Evolutionary conservation across 2,329 filamentous ascomycete genomes (phyloP), one percentile per base, ranked within the genome.

Genomic region (Penicillium sp.): DNA sequence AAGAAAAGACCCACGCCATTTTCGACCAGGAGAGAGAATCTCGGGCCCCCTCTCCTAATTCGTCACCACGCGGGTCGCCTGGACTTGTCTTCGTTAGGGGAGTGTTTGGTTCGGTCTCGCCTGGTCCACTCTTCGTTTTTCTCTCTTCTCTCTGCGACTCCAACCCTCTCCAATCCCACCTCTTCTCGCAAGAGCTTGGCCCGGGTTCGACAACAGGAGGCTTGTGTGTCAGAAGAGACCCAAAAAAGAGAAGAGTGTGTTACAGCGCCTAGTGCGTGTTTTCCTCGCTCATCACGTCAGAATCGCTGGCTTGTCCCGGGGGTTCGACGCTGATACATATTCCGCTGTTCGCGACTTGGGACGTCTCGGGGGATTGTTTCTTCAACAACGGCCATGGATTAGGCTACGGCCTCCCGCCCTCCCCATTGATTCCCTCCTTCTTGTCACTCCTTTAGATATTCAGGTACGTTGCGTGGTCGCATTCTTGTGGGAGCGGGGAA

Each of bases 61-160:
- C 59, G 60, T 63, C 60, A 65, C 60, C 58, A 64, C 65, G 54
- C 66, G 66, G 67, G 65, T 68, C 67, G 63, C 62, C 57, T 65
- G 51, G 65, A 62, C 64, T 65, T 64, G 59, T 59, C 64, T 61
- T 69, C 58, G 59, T 65, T 69, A 67, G 65, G 67, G 63, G 67
- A 64, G 57, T 52, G 57, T 58, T 59, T 62, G 59, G 64, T 61
- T 55, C 62, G 51, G 57, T 62, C 64, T 68, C 61, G 65, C 55
- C 63, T 64, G 57, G 52, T 67, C 53, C 63, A 63, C 63, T 56
- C 53, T 61, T 61, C 61, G 55, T 58, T 55, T 48, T 65, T 65
- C 45, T 67, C 59, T 46, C 35, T 63, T 62, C 30, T 60, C 42
- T 58, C 54, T 55, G 40, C 35, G 30, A 16, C 43, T 48, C 55